Percentiles rank a stretch among this genome's conserved stretches.
Evolutionary conservation across 2,329 filamentous ascomycete genomes (phyloP).

Genomic region (Fusarium subglutinans): DNA sequence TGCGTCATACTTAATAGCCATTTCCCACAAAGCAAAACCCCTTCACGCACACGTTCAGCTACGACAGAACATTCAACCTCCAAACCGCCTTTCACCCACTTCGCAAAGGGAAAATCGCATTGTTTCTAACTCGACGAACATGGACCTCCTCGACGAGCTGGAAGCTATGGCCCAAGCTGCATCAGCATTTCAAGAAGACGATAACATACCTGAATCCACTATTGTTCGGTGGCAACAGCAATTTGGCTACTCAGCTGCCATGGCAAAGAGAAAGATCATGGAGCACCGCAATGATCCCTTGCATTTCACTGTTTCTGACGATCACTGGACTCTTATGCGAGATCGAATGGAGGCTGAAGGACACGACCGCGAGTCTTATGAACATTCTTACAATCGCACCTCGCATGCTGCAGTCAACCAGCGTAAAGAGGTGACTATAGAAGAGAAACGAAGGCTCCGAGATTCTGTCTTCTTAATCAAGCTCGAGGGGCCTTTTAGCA

Average conservation of each 20-base stretch:
- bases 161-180: background rate
- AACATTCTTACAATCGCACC: background rate
- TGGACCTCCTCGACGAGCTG: background rate
- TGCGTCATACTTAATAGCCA: too few relatives aligned
- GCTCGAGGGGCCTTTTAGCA: background rate
- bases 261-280: background rate
- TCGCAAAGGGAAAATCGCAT: too few relatives aligned
- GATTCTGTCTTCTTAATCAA: background rate
- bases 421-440: background rate
- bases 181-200: accelerated
- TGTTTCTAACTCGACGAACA: accelerated
- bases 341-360: background rate
- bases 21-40: too few relatives aligned
- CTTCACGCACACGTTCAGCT: too few relatives aligned
- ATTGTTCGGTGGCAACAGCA: background rate
- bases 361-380: conserved; percentile 4
- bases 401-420: background rate
- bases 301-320: background rate
- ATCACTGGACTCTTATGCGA: background rate
- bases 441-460: background rate
- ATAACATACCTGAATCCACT: background rate
- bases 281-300: background rate
- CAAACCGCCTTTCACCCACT: too few relatives aligned
- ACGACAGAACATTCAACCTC: too few relatives aligned
- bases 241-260: background rate